A percentile compares a stretch with the other conserved stretches of the same genome.
phyloP scores from a whole-genome alignment of 805 yeast species.

The Cyberlindnera misumaiensis region DNA sequence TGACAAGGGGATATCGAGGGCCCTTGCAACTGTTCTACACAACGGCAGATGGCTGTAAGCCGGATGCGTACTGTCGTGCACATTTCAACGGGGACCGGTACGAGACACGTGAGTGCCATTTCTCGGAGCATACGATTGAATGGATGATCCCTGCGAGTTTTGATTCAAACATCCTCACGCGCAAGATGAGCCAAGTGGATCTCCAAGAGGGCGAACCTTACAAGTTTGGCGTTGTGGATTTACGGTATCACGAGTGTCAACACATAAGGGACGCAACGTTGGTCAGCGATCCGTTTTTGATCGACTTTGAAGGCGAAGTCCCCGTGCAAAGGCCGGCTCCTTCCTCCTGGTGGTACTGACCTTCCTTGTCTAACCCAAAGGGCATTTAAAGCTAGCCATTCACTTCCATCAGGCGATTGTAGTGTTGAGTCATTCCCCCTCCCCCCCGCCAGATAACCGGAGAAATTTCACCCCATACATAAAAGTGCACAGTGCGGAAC shows the following conservation, averaged over 20 bases:
- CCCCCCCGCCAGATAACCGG: too few relatives aligned
- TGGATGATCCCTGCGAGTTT: not conserved
- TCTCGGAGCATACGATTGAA: not conserved
- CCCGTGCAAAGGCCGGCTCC: not conserved
- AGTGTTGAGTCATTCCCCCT: too few relatives aligned
- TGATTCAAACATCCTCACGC: not conserved
- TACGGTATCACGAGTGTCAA: not conserved
- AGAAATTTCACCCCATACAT: too few relatives aligned
- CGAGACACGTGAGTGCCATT: not conserved
- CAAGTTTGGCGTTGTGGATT: not conserved
- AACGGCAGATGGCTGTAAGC: not conserved
- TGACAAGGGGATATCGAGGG: not conserved
- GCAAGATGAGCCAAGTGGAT: not conserved
- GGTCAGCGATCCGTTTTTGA: not conserved
- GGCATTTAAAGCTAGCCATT: too few relatives aligned
- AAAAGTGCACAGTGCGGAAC: too few relatives aligned
- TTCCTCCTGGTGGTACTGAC: not conserved
- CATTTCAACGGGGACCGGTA: conserved; percentile 1
- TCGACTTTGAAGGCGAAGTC: not conserved
- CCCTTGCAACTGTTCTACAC: not conserved
- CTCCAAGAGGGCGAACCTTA: not conserved
- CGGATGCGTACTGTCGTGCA: not conserved
- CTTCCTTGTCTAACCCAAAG: too few relatives aligned
- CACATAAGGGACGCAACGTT: not conserved
- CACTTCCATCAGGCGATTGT: too few relatives aligned